Percentiles rank a stretch among this genome's conserved stretches.
Conservation (phyloP, 208 protist species). For the Trypanosoma theileri region DNA sequence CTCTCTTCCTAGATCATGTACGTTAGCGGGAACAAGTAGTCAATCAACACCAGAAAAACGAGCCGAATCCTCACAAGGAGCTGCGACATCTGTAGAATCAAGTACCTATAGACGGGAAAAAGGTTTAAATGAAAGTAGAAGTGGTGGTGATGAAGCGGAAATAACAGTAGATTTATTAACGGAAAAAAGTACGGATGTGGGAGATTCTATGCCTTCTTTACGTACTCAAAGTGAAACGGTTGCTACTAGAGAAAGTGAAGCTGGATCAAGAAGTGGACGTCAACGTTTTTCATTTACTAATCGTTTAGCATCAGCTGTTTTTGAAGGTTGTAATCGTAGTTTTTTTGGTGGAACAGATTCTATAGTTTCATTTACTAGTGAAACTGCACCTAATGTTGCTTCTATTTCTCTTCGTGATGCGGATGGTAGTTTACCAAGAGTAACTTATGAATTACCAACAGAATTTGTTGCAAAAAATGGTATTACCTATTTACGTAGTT, state of each 20-base stretch:
- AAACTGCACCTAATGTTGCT: constrained; percentile 3
- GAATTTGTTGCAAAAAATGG: constrained; percentile 80
- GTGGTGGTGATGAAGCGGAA: neutral
- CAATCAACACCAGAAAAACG: too few species aligned
- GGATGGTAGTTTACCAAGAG: constrained; percentile 13
- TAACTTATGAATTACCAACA: constrained; percentile 33
- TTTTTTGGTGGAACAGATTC: constrained; percentile 14
- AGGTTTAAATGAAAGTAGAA: neutral
- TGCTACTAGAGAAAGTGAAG: neutral
- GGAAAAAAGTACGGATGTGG: neutral
- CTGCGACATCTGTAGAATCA: neutral
- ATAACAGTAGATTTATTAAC: neutral
- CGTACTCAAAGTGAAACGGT: neutral
- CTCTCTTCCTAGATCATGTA: neutral
- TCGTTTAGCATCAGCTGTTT: neutral
- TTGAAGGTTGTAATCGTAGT: constrained; percentile 6
- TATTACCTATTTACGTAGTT: constrained; percentile 71
- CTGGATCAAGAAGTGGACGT: neutral
- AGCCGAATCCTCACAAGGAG: too few species aligned
- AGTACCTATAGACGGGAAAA: neutral
- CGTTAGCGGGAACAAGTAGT: too few species aligned
- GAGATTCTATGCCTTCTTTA: constrained; percentile 10
- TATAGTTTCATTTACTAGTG: constrained; percentile 17
- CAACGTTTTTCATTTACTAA: constrained; percentile 33
- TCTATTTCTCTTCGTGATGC: constrained; percentile 17